Percentiles rank a stretch among this genome's conserved stretches.
Evolutionary conservation across 1,284 basidiomycete genomes (phyloP).

Genomic region (Austropuccinia psidii): DNA sequence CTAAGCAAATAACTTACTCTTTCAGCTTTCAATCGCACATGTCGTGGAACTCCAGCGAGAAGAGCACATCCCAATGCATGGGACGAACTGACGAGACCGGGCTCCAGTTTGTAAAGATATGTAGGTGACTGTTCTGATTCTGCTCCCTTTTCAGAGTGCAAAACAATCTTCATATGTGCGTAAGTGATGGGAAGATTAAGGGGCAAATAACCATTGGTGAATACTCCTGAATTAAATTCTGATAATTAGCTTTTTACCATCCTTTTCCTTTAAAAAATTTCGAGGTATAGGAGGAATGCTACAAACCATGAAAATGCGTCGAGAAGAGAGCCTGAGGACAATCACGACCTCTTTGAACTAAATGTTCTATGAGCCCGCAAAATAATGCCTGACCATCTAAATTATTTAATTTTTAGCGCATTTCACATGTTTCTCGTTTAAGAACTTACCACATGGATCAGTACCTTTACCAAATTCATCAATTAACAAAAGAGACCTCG

Average conservation of each 20-base stretch:
- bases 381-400: slow-evolving; percentile 35
- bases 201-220: slow-evolving; percentile 23
- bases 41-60: slow-evolving; percentile 18
- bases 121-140: slow-evolving; percentile 4
- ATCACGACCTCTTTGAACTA: slow-evolving; percentile 8
- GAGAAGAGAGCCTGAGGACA: slow-evolving; percentile 22
- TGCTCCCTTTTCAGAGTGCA: neutral
- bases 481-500: slow-evolving; percentile 21
- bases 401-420: neutral
- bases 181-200: slow-evolving; percentile 25
- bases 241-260: neutral
- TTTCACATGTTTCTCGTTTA: neutral
- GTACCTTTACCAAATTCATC: slow-evolving; percentile 37
- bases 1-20: slow-evolving; percentile 26
- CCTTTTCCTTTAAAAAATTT: neutral
- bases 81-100: slow-evolving; percentile 16
- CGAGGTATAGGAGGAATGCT: neutral
- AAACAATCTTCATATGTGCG: slow-evolving; percentile 25
- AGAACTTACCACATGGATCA: slow-evolving; percentile 22
- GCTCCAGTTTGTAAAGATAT: slow-evolving; percentile 27
- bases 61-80: slow-evolving; percentile 35
- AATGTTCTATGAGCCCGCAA: slow-evolving; percentile 30
- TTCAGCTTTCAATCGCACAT: slow-evolving; percentile 25
- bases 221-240: slow-evolving; percentile 3
- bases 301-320: slow-evolving; percentile 34